These are phyloP conservation scores for Verticillium longisporum DNA, from an alignment of 2,329 filamentous ascomycete genomes.

Conservation along the genomic window DNA sequence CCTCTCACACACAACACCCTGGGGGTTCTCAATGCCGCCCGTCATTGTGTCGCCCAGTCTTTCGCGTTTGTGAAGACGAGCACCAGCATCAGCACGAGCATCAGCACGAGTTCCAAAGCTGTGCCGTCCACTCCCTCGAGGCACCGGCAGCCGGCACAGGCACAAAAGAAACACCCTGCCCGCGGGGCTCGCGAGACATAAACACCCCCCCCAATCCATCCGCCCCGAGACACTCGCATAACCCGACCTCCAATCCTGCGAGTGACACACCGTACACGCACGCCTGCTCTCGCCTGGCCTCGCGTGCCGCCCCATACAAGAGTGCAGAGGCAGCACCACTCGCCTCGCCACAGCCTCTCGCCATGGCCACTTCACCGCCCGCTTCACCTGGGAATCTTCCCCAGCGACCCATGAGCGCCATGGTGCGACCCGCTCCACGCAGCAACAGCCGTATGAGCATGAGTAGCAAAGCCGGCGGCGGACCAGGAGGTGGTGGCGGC, in stretches of 20 bases:
- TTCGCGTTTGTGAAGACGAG: not conserved
- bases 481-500: conserved; percentile 59
- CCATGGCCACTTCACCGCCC: conserved; percentile 65
- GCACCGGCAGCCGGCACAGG: not conserved
- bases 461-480: conserved; percentile 65
- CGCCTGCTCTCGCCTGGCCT: conserved; percentile 1
- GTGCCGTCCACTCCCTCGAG: not conserved
- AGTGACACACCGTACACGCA: not conserved
- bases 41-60: not conserved
- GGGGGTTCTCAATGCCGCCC: not conserved
- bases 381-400: conserved; percentile 51
- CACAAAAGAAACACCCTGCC: not conserved
- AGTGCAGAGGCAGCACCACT: conserved; percentile 3
- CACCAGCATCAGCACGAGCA: not conserved
- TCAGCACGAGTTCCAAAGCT: not conserved
- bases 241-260: not conserved
- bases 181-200: not conserved
- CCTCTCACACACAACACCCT: not conserved
- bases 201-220: not conserved
- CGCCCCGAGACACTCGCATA: conserved; percentile 7
- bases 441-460: conserved; percentile 84
- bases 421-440: conserved; percentile 65
- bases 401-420: conserved; percentile 72
- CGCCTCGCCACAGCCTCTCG: conserved; percentile 13
- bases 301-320: conserved; percentile 1